Evolutionary conservation across 2,329 filamentous ascomycete genomes (phyloP).

Genomic region (Cytospora piceae): DNA sequence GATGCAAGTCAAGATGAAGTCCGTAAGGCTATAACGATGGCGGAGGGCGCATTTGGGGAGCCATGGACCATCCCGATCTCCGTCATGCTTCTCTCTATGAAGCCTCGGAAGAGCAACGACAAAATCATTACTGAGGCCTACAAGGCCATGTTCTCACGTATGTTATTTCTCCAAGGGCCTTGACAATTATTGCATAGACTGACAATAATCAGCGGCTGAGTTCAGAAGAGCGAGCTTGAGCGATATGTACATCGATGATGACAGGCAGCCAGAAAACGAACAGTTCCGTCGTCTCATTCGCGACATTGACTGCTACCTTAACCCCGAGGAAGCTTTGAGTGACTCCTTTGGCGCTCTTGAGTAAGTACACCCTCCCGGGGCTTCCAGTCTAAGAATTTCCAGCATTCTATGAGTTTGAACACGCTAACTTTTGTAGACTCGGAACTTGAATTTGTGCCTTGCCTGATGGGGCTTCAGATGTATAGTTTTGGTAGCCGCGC

Average conservation of each 20-base stretch:
- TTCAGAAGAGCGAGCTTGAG: background rate
- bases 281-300: background rate
- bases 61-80: background rate
- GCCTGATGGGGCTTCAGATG: background rate
- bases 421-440: background rate
- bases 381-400: background rate
- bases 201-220: background rate
- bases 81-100: background rate
- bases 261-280: background rate
- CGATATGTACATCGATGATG: background rate
- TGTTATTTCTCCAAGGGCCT: background rate
- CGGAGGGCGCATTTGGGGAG: background rate
- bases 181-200: background rate
- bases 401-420: background rate
- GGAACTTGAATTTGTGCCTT: background rate
- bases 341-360: background rate
- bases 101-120: background rate
- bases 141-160: background rate
- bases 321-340: background rate
- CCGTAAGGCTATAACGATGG: background rate
- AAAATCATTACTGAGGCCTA: background rate
- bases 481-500: no score
- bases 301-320: background rate
- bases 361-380: background rate
- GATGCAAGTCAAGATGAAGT: background rate